Base-by-base conservation (phyloP, 176 grass and related monocot genomes). In the Guadua angustifolia region DNA sequence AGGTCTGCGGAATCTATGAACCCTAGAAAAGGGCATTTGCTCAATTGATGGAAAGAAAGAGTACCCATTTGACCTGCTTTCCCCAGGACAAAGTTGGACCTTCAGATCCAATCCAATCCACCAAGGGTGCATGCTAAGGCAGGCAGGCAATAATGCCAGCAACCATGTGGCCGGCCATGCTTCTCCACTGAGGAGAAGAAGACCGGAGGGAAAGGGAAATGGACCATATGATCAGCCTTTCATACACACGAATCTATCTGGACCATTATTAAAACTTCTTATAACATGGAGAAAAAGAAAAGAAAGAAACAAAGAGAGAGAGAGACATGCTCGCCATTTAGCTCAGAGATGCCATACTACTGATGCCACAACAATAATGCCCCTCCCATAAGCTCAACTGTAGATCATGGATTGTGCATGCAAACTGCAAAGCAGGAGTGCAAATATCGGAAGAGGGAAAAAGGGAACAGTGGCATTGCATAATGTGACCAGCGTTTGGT, bases 41-140 rank as follows among this genome's bases (percentile, higher is more conserved):
- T 50, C 69, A 65, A 81, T 77, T 52, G 44, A 56, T 89, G 63
- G 8, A 44, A 22, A 46, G 63, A 50, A 26, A 76, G 16, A 85
- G 71, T 86, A 38, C 65, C 58, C 7, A 51, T 86, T 86, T 82
- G 79, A 86, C 84, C 24, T 71, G 64, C 63, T 90, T 83, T 52
- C 57, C 73, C 16, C 55, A 13, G 8, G 26, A 66, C 60, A 81
- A 69, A 49, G 70, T 4, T 57, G 25, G 24, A 56, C 73, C 79
- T 78, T 47, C 66, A 78, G 83, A 86, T 90, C 79, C 66, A 67
- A 90, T 82, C 83, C 73, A 21, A n/a, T 12, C n/a, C 58, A 26
- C 12, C 64, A 44, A 18, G 43, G 77, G 21, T 51, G 70, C 69
- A 74, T 83, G 58, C 32, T 74, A 74, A 65, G 36, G 49, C 14